phyloP scores from a whole-genome alignment of 768 basidiomycete species.

The Trametes villosa region DNA sequence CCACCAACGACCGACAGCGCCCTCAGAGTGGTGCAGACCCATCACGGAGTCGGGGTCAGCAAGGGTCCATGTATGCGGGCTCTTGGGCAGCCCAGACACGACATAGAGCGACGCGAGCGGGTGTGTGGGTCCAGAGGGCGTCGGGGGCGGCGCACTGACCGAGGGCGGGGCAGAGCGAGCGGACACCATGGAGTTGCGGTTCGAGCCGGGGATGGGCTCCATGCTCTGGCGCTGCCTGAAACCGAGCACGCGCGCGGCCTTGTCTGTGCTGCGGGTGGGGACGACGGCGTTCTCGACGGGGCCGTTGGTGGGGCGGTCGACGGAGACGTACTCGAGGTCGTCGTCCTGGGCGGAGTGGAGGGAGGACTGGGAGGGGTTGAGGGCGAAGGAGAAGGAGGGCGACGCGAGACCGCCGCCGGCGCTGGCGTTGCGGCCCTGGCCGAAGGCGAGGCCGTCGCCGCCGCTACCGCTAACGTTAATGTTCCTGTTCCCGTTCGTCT shows the following conservation, averaged over 20 bases:
- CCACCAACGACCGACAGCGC: conserved; percentile 90
- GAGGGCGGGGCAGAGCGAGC: conserved; percentile 57
- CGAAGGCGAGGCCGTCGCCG: conserved; percentile 28
- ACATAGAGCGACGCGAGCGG: conserved; percentile 86
- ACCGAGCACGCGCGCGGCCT: conserved; percentile 79
- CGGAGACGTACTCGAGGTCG: conserved; percentile 73
- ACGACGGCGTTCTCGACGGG: conserved; percentile 36
- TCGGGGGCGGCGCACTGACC: conserved; percentile 54
- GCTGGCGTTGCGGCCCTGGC: conserved; percentile 39
- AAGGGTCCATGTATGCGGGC: conserved; percentile 88
- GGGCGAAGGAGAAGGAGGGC: conserved; percentile 20
- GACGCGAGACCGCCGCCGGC: conserved; percentile 25
- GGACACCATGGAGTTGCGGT: conserved; percentile 78
- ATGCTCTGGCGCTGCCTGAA: conserved; percentile 76
- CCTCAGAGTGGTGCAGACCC: conserved; percentile 81
- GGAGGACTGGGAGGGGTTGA: conserved; percentile 21
- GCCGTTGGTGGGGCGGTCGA: conserved; percentile 37
- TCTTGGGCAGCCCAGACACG: conserved; percentile 87
- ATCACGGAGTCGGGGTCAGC: conserved; percentile 83
- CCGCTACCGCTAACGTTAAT: conserved; percentile 36
- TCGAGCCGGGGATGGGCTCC: conserved; percentile 83
- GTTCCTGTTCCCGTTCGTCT: conserved; percentile 4
- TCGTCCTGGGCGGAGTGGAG: conserved; percentile 36
- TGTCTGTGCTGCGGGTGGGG: conserved; percentile 59
- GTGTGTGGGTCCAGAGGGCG: conserved; percentile 67